Percentiles rank a stretch among this genome's conserved stretches.
Conservation (phyloP, 176 grass and related monocot species). For the Aegilops tauschii region DNA sequence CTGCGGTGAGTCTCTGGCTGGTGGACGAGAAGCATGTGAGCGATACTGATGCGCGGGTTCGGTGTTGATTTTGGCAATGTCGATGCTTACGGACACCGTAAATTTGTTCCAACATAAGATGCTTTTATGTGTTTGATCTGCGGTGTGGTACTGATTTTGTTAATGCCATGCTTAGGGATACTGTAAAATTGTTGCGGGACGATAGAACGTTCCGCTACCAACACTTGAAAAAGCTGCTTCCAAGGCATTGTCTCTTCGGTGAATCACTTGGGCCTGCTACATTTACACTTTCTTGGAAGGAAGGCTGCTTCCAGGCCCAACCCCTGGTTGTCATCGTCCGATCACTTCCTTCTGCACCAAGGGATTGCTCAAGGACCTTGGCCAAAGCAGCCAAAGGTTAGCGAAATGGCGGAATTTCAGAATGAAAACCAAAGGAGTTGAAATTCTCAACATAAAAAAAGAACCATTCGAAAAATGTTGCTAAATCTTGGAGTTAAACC, state of each 20-base stretch:
- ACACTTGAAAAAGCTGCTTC: not conserved
- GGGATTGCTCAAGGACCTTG: not conserved
- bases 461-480: too few species aligned
- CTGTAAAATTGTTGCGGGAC: too few species aligned
- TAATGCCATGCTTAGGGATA: too few species aligned
- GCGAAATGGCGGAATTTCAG: too few species aligned
- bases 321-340: not conserved
- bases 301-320: not conserved
- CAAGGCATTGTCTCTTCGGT: not conserved
- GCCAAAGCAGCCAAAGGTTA: not conserved
- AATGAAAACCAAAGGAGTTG: too few species aligned
- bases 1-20: not conserved
- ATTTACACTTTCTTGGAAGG: conserved; percentile 8
- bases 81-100: not conserved
- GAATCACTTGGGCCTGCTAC: not conserved
- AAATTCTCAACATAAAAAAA: too few species aligned
- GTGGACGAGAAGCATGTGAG: not conserved
- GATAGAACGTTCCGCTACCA: not conserved
- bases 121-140: not conserved
- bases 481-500: too few species aligned
- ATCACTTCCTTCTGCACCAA: not conserved
- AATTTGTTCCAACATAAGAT: not conserved
- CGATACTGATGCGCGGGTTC: not conserved
- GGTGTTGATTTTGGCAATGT: not conserved
- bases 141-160: not conserved